These are phyloP conservation scores for Rhizopogon rudus DNA, from an alignment of 768 basidiomycete genomes.

Conservation along the genomic window DNA sequence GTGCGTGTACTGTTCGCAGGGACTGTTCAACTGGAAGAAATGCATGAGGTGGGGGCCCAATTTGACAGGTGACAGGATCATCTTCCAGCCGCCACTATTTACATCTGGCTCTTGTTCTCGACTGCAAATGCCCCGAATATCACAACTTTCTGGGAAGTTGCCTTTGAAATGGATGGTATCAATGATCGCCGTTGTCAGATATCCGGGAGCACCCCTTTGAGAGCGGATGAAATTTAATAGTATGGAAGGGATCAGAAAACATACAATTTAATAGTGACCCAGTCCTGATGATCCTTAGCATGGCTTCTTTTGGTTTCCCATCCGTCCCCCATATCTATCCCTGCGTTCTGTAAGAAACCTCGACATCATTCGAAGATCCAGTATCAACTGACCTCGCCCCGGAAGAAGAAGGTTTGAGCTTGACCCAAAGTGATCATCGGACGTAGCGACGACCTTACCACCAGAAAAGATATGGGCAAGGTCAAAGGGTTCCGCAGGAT, in stretches of 20 bases:
- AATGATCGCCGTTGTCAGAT: constrained; percentile 72
- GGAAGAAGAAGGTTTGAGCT: constrained; percentile 90
- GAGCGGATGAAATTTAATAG: neutral
- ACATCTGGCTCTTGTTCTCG: constrained; percentile 33
- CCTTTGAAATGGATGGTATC: constrained; percentile 97
- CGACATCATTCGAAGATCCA: neutral
- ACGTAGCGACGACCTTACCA: constrained; percentile 76
- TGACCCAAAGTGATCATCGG: constrained; percentile 95
- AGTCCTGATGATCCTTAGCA: constrained; percentile 77
- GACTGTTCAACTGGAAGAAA: constrained; percentile 73
- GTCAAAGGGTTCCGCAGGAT: constrained; percentile 56
- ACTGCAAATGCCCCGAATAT: constrained; percentile 56
- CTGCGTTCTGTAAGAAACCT: constrained; percentile 19
- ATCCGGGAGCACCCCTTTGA: constrained; percentile 65
- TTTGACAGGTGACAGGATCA: constrained; percentile 70
- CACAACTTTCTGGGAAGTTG: constrained; percentile 89
- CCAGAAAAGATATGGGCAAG: constrained; percentile 89
- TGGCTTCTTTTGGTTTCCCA: constrained; percentile 97
- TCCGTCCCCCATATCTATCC: constrained; percentile 94
- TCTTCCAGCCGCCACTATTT: constrained; percentile 52
- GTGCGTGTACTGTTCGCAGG: constrained; percentile 65
- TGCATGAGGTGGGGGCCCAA: constrained; percentile 88
- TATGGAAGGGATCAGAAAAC: constrained; percentile 22
- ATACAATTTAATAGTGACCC: constrained; percentile 86
- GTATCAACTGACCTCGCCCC: constrained; percentile 55